Evolutionary conservation across 345 rosid species (phyloP), one percentile per base, ranked within the genome.

Genomic region (Capsella bursapastoris): DNA sequence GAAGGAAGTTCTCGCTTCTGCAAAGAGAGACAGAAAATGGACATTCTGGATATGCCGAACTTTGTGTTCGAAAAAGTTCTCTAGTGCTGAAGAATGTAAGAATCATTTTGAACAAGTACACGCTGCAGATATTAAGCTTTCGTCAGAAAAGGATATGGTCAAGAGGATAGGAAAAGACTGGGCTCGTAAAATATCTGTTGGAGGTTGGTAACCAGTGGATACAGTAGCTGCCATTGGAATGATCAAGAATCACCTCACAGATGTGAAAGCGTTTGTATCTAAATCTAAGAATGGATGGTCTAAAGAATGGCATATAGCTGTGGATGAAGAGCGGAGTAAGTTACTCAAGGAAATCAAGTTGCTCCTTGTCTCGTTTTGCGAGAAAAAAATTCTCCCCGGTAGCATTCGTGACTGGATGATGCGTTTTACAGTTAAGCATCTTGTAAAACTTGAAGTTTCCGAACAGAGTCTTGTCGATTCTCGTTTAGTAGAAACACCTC

Each of bases 201-300:
- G 35, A 27, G 4, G n/a, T 5, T 76, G 75, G 80, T 66, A 76
- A 32, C 75, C 80, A 38, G 66, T 76, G 66, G 66, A 70, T 48
- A 2, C 29, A 37, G 47, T 15, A 37, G 53, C 75, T 55, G 59
- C 75, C 11, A 31, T 7, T 55, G 61, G 64, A 18, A 45, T 76
- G 66, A 70, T 76, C 37, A 70, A 70, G 6, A 55, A 31, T 31
- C 59, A 4, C 61, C 59, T 70, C 4, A 29, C n/a, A 13, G 3
- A 35, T 55, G 66, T 63, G 66, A 29, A 47, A 63, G 51, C 31
- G 7, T 62, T 70, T 56, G 55, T 11, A 1, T 25, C 29, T 48
- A 61, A 38, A 56, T 51, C 40, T 58, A 50, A 58, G 70, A 76
- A 48, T 13, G 80, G 80, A 55, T 76, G 80, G 80, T 76, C 66